A percentile compares a stretch with the other conserved stretches of the same genome.
Conservation (phyloP, 768 basidiomycete genomes). For the Tylopilus cervinicoccineus region DNA sequence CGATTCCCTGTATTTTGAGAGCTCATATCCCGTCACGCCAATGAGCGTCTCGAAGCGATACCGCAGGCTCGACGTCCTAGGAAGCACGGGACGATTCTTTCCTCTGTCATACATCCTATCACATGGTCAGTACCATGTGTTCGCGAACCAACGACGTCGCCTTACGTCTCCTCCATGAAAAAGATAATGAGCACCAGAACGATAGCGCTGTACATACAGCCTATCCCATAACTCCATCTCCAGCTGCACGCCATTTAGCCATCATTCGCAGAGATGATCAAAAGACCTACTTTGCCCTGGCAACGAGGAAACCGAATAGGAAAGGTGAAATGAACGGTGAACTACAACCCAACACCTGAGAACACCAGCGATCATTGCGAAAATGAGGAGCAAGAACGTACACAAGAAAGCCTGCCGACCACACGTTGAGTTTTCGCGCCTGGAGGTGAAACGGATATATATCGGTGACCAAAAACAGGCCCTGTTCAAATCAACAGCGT, state of each 20-base stretch:
- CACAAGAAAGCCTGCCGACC: slow-evolving; percentile 51
- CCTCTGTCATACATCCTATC: slow-evolving; percentile 47
- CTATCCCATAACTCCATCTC: slow-evolving; percentile 54
- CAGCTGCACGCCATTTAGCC: slow-evolving; percentile 28
- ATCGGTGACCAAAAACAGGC: slow-evolving; percentile 45
- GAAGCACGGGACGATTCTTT: slow-evolving; percentile 28
- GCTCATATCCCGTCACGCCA: slow-evolving; percentile 44
- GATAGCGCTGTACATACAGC: slow-evolving; percentile 42
- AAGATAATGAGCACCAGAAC: slow-evolving; percentile 44
- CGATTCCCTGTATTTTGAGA: slow-evolving; percentile 42
- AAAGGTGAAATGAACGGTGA: slow-evolving; percentile 30
- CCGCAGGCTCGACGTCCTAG: slow-evolving; percentile 29
- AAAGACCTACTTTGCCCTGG: slow-evolving; percentile 21
- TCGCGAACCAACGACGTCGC: background rate
- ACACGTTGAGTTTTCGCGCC: slow-evolving; percentile 47
- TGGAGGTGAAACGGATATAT: slow-evolving; percentile 54
- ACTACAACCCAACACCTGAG: slow-evolving; percentile 25
- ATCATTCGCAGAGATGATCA: too few species aligned
- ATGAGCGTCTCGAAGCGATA: slow-evolving; percentile 45
- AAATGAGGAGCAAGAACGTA: slow-evolving; percentile 41
- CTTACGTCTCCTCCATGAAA: slow-evolving; percentile 49
- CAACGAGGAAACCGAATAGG: slow-evolving; percentile 27
- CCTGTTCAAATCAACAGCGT: slow-evolving; percentile 21
- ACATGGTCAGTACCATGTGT: background rate
- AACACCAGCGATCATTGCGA: slow-evolving; percentile 18